Evolutionary conservation across 352 stramenopile species (phyloP).

Genomic region (Globisporangium takayamanum): DNA sequence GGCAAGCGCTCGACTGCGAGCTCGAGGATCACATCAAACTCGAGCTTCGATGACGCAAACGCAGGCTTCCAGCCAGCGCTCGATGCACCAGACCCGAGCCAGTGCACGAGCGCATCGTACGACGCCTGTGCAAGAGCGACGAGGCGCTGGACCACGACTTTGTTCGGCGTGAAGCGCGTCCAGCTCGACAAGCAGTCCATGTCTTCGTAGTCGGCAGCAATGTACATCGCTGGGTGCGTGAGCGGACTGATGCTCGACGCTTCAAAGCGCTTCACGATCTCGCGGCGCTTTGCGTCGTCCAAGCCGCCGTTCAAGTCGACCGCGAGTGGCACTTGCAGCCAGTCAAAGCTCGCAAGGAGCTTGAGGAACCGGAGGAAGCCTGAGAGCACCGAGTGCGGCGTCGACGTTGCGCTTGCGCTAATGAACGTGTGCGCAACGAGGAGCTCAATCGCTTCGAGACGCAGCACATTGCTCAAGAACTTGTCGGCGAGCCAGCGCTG

Average conservation of each 20-base stretch:
- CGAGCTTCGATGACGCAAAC: conserved; percentile 41
- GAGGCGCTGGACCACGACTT: conserved; percentile 59
- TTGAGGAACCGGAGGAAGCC: conserved; percentile 80
- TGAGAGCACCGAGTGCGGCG: conserved; percentile 69
- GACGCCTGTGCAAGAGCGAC: conserved; percentile 53
- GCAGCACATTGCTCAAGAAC: conserved; percentile 59
- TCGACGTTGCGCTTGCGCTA: conserved; percentile 31
- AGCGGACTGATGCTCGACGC: conserved; percentile 46
- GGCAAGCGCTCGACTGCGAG: conserved; percentile 48
- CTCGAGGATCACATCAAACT: conserved; percentile 62
- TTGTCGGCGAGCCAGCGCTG: conserved; percentile 82
- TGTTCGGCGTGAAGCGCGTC: conserved; percentile 59
- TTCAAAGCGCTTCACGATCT: conserved; percentile 73
- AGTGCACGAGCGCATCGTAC: conserved; percentile 47
- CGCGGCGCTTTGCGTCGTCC: conserved; percentile 53
- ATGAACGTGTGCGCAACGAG: conserved; percentile 76
- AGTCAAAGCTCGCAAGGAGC: conserved; percentile 64
- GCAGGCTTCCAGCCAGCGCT: conserved; percentile 57
- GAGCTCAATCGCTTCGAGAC: conserved; percentile 70
- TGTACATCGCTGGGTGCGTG: conserved; percentile 71
- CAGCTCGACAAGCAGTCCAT: conserved; percentile 77
- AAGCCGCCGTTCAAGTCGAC: conserved; percentile 64
- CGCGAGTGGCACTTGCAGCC: conserved; percentile 61
- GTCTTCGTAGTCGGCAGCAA: conserved; percentile 75
- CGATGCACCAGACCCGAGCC: conserved; percentile 47